Evolutionary conservation across 2,329 filamentous ascomycete genomes (phyloP), one percentile per base, ranked within the genome.

Genomic region (Reticulascus tulasneorum): DNA sequence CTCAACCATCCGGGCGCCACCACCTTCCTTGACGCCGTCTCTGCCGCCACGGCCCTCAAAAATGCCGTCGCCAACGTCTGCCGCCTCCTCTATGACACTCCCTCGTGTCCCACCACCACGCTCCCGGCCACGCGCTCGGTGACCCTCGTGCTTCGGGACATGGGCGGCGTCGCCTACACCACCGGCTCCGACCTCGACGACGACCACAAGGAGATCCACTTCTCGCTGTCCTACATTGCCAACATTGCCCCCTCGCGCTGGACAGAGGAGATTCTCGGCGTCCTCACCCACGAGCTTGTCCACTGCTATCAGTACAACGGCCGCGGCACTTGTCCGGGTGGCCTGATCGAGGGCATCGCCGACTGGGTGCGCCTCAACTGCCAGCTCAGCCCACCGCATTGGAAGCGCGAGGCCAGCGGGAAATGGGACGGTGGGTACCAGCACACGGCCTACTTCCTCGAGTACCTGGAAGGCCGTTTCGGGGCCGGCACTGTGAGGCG

Each of bases 351-450:
- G 61, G 91, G 91, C 1, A 79, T 97, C 35, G 91, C 91, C 15
- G 93, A 97, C 62, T 97, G 87, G 77, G 90, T 97, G 17, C 76
- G 91, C 3, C 64, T 97, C 42, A 79, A 78, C 46, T 82, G 82
- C 32, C 75, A 74, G 0, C 71, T 94, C 19, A 77, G 70, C 8
- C 87, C 91, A 25, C 85, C 86, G 32, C 90, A 96, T 63, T 97
- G 91, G 91, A 82, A 78, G 55, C 67, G 66, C 3, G 71, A 76
- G 33, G 51, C 60, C 1, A 54, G 47, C 7, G 74, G 75, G 13
- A 71, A 74, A n/a, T 96, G 90, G 90, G 88, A 95, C 59, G 76
- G 73, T 24, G 90, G 90, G 0, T 97, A 97, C 62, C 84, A 96
- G 66, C 77, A 84, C 47, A 97, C 91, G 7, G 93, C 82, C 1